These are phyloP conservation scores for Cordyceps fumosorosea DNA, from an alignment of 2,329 filamentous ascomycete genomes.

Conservation along the genomic window DNA sequence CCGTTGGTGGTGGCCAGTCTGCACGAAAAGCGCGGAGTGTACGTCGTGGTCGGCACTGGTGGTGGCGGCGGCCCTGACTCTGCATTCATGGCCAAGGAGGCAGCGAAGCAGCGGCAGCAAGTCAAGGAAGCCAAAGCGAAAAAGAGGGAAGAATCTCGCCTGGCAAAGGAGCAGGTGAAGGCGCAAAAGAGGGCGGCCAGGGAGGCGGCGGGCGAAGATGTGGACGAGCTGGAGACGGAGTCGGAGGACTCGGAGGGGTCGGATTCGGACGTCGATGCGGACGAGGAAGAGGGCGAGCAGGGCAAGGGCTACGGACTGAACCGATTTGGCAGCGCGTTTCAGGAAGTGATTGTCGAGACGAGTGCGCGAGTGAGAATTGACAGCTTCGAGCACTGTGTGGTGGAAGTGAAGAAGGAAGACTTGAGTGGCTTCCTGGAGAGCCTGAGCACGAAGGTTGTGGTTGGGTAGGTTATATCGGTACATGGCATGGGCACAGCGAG, in stretches of 20 bases:
- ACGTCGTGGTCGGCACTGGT: constrained; percentile 87
- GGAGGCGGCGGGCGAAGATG: constrained; percentile 39
- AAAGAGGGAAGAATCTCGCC: constrained; percentile 51
- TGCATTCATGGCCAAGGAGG: constrained; percentile 61
- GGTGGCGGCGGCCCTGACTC: constrained; percentile 74
- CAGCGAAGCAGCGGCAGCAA: constrained; percentile 54
- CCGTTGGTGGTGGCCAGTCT: constrained; percentile 87
- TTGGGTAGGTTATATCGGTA: constrained; percentile 37
- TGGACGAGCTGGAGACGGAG: constrained; percentile 42
- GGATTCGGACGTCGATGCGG: constrained; percentile 44
- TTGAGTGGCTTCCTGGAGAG: constrained; percentile 84
- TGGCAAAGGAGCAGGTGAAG: constrained; percentile 50
- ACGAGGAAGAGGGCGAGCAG: constrained; percentile 45
- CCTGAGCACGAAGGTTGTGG: constrained; percentile 84
- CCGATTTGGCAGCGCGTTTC: constrained; percentile 89
- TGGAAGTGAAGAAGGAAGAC: constrained; percentile 97
- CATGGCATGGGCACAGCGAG: constrained; percentile 1
- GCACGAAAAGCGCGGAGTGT: constrained; percentile 80
- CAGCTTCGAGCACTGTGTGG: constrained; percentile 94
- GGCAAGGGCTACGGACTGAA: constrained; percentile 71
- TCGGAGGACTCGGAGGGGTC: constrained; percentile 34
- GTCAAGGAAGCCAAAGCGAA: constrained; percentile 58
- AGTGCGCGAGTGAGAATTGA: constrained; percentile 86
- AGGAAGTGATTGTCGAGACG: constrained; percentile 89
- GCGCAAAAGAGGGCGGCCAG: constrained; percentile 56